Evolutionary conservation across 2,329 filamentous ascomycete genomes (phyloP).

Genomic region (Alternaria atra): DNA sequence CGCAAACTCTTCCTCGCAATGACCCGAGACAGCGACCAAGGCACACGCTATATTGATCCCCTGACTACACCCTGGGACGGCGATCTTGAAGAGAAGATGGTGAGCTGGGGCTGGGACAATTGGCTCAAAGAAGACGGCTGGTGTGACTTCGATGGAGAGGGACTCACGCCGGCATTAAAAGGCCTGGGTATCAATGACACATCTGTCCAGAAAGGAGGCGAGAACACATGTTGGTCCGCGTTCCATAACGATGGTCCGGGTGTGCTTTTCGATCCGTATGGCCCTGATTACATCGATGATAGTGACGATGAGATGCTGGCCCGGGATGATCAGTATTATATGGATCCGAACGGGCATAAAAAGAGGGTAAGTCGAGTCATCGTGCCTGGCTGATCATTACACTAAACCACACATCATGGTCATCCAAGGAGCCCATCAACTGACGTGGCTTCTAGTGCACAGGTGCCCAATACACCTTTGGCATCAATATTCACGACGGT

Average conservation of each 20-base stretch:
- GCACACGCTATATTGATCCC: neutral
- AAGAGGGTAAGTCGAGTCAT: neutral
- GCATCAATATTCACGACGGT: neutral
- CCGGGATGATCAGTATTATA: neutral
- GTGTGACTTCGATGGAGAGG: neutral
- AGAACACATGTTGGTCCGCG: neutral
- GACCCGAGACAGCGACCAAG: neutral
- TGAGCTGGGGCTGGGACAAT: neutral
- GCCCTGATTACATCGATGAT: neutral
- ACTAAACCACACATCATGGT: neutral
- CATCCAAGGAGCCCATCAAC: neutral
- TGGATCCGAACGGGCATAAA: neutral
- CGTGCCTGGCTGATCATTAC: neutral
- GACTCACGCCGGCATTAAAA: neutral
- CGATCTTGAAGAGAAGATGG: neutral
- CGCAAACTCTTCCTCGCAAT: slow-evolving; percentile 1
- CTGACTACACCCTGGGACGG: neutral
- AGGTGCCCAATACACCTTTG: neutral
- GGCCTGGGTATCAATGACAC: neutral
- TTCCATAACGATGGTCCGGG: neutral
- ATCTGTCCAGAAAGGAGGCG: neutral
- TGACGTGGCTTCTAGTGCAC: neutral
- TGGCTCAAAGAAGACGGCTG: neutral
- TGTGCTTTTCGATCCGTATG: neutral
- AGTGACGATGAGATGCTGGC: neutral